Conservation (phyloP, 2,329 filamentous ascomycete genomes). For the Nemania abortiva region DNA sequence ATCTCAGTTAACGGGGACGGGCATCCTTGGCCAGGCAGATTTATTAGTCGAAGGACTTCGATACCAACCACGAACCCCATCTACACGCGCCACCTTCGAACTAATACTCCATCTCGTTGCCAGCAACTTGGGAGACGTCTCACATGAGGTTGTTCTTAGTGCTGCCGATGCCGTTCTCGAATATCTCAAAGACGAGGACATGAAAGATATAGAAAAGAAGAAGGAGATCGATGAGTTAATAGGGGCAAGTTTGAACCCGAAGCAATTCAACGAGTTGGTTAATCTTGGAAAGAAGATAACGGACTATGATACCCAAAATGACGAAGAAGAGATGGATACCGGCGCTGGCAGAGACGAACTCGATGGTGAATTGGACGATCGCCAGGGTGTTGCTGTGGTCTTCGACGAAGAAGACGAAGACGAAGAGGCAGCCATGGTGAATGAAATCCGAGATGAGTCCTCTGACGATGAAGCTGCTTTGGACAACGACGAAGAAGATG, state of each 20-base stretch:
- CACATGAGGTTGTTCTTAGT: constrained; percentile 90
- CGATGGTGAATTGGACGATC: constrained; percentile 86
- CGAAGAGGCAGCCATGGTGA: constrained; percentile 79
- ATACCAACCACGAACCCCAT: constrained; percentile 91
- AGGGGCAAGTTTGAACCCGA: constrained; percentile 82
- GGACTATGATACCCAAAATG: constrained; percentile 96
- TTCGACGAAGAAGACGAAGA: constrained; percentile 95
- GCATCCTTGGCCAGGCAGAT: constrained; percentile 86
- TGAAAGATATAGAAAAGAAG: constrained; percentile 99
- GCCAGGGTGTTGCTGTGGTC: constrained; percentile 96
- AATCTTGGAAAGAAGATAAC: constrained; percentile 99
- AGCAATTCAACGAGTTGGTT: constrained; percentile 96
- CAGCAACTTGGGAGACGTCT: constrained; percentile 89
- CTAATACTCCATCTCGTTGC: constrained; percentile 93
- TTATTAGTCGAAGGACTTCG: constrained; percentile 89
- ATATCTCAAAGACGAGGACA: constrained; percentile 90
- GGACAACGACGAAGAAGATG: constrained; percentile 69
- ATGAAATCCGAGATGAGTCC: constrained; percentile 89
- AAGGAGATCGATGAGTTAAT: constrained; percentile 95
- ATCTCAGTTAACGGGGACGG: constrained; percentile 76
- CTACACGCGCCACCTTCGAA: constrained; percentile 93
- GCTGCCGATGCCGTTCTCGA: constrained; percentile 93
- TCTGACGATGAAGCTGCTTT: constrained; percentile 82
- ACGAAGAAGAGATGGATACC: constrained; percentile 87
- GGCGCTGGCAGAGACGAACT: constrained; percentile 72